phyloP scores from a whole-genome alignment of 768 basidiomycete species.

The Boletus rex-veris region DNA sequence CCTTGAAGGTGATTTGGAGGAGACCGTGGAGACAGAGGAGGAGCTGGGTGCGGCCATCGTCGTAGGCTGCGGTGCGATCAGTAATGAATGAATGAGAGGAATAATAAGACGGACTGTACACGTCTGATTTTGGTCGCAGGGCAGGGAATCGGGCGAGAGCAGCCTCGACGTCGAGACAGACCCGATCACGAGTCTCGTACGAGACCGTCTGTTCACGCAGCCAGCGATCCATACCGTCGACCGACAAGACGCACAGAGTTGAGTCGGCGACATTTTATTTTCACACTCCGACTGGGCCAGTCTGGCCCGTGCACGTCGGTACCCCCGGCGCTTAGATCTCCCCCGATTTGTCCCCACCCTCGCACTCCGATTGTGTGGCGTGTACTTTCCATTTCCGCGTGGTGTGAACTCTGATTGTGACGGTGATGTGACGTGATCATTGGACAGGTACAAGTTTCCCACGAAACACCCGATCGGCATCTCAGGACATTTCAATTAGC shows the following conservation, averaged over 20 bases:
- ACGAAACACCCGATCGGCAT: constrained; percentile 27
- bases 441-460: constrained; percentile 14
- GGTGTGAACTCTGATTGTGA: constrained; percentile 23
- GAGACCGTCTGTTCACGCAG: constrained; percentile 58
- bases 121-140: constrained; percentile 75
- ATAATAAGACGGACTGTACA: constrained; percentile 54
- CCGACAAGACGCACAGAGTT: background rate
- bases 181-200: constrained; percentile 54
- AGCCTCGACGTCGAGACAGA: constrained; percentile 61
- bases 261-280: constrained; percentile 2
- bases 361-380: constrained; percentile 47
- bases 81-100: constrained; percentile 1
- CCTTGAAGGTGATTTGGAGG: constrained; percentile 78
- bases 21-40: constrained; percentile 90
- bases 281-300: constrained; percentile 2
- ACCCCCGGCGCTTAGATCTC: constrained; percentile 26
- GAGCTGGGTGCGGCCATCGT: constrained; percentile 90
- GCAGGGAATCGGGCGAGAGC: constrained; percentile 52
- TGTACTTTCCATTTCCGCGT: constrained; percentile 45
- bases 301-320: constrained; percentile 17
- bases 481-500: constrained; percentile 35
- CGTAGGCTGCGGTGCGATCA: constrained; percentile 59
- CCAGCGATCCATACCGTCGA: constrained; percentile 45
- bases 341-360: constrained; percentile 16
- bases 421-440: constrained; percentile 7